Evolutionary conservation across 495 filamentous ascomycete genomes (phyloP), one percentile per base, ranked within the genome.

Genomic region (Elasticomyces elasticus): DNA sequence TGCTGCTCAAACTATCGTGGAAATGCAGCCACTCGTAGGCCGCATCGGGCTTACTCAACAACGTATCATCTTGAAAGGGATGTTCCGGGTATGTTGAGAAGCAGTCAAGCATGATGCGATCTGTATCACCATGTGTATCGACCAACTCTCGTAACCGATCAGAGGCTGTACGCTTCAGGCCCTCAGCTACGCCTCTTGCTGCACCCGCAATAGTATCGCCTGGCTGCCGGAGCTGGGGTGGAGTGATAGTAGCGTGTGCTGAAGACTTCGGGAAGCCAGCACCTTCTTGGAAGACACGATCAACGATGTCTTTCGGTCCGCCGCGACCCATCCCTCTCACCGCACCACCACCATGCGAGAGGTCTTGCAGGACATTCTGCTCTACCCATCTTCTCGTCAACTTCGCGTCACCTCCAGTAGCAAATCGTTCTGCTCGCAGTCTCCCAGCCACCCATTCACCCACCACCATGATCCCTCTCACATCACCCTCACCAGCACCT

Each of bases 21-120:
- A 98, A 97, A 68, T 90, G 77, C 51, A 98, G 79, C 92, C 92
- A 97, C 57, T 95, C 89, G 64, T 90, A 92, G 0, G 89, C 91
- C 1, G 75, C 66, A 60, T 83, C 81, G 0, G 92, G 92, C 62
- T 98, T 98, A 10, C 85, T 83, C 27, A 98, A 78, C 64, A 86
- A 83, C 0, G 81, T 87, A 65, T 97, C 92, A 65, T 98, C 92
- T 71, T 95, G 89, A 67, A 84, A 97, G 26, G 87, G 79, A 48
- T 87, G 85, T 47, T 80, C 80, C 7, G 89, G 87, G 64, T 95
- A 98, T 57, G 83, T 75, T 30, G 82, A 71, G 66, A 95, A 95
- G 64, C 89, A 85, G 49, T 87, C 84, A 62, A 84, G 81, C 51
- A 91, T 74, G 60, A 95, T 87, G 35, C 85, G 82, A 67, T 96